A percentile compares a stretch with the other conserved stretches of the same genome.
Evolutionary conservation across 352 stramenopile species (phyloP).

Genomic region (Phytophthora litchii): DNA sequence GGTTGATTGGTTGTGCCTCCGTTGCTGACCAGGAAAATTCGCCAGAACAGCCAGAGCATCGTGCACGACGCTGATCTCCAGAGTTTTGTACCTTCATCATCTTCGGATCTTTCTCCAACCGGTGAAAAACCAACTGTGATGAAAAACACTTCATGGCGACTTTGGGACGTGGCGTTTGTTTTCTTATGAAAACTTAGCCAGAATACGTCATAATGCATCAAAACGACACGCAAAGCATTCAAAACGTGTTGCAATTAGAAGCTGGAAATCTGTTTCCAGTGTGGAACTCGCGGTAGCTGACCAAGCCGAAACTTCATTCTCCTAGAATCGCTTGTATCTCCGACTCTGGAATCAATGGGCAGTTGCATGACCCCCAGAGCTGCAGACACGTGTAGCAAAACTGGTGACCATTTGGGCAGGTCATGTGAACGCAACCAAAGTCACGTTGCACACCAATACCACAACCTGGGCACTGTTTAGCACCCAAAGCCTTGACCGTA

Average conservation of each 20-base stretch:
- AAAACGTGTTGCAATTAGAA: slow-evolving; percentile 11
- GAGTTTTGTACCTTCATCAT: slow-evolving; percentile 1
- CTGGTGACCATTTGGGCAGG: slow-evolving; percentile 69
- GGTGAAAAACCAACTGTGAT: slow-evolving; percentile 13
- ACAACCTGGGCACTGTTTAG: slow-evolving; percentile 79
- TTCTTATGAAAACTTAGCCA: neutral
- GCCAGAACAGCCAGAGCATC: slow-evolving; percentile 16
- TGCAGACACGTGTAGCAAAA: slow-evolving; percentile 79
- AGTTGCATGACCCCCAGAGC: slow-evolving; percentile 59
- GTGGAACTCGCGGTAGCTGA: neutral
- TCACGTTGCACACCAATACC: slow-evolving; percentile 75
- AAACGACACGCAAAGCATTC: neutral
- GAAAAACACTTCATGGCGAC: neutral
- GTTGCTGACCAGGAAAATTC: slow-evolving; percentile 16
- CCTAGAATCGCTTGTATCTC: slow-evolving; percentile 61
- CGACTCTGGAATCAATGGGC: slow-evolving; percentile 58
- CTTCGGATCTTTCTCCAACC: slow-evolving; percentile 3
- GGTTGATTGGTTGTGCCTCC: slow-evolving; percentile 10
- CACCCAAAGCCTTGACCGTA: slow-evolving; percentile 46
- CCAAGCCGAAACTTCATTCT: slow-evolving; percentile 32
- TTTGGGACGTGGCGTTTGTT: slow-evolving; percentile 15
- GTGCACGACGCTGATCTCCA: neutral
- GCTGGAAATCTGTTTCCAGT: slow-evolving; percentile 4
- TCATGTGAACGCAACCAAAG: slow-evolving; percentile 83
- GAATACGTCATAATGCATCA: slow-evolving; percentile 6